Base-by-base conservation (phyloP, 2,329 filamentous ascomycete genomes). In the Teratosphaeria nubilosa region DNA sequence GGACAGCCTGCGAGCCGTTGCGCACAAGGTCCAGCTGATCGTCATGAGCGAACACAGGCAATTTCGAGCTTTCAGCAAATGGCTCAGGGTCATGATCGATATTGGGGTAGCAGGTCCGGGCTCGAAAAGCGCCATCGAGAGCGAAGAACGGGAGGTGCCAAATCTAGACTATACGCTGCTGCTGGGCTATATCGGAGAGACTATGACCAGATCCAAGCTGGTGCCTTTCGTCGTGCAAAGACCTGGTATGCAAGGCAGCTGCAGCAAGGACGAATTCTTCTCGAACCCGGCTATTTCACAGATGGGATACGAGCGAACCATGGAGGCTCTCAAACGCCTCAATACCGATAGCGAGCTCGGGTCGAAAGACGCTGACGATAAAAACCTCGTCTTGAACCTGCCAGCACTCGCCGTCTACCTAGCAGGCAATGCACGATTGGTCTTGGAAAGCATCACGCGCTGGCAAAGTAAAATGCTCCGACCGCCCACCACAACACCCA, bases 61-160 rank as follows among this genome's bases (percentile, higher is more conserved):
- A 54, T 97, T 95, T 66, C 72, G 77, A 1, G 80, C 83, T 5
- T 97, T 96, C 69, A 91, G 89, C 0, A 79, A 80, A 56, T 97
- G 92, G 92, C 77, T 97, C 55, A 84, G 86, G 34, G 82, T 90
- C 66, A 86, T 91, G 67, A 92, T 96, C 59, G 89, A 95, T 63
- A 82, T 86, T 14, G 82, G 92, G 52, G 83, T 83, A 5, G 84
- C 86, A 69, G 75, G 87, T 64, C 76, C 84, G 0, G 78, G 79
- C 16, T 80, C 78, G 1, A 76, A 80, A 53, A 77, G 77, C 20
- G 75, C 79, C 7, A 85, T 90, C 24, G 92, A 96, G 62, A 78
- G 88, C 51, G 81, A 85, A 25, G 90, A 92, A 60, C 88, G 87
- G 63, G 88, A 94, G 64, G 84, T 87, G 0, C 82, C 83, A 0